Conservation (phyloP, 495 filamentous ascomycete genomes). For the Ramalina peruviana region DNA sequence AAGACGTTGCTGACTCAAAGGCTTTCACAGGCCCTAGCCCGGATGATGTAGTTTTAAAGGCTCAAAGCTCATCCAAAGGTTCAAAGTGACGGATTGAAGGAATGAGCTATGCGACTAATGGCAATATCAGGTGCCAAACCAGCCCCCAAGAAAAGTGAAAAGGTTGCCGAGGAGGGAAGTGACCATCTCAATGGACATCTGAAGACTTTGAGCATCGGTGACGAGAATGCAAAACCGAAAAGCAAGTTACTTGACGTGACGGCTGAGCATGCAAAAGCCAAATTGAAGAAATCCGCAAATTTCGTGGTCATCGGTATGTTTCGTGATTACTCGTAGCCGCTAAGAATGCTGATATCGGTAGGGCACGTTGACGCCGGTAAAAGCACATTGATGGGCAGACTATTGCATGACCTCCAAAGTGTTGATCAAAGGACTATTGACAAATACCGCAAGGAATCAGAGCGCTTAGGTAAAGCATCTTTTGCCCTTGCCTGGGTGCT, state of each 20-base stretch:
- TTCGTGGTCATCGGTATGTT: conserved; percentile 86
- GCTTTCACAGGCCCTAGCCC: conserved; percentile 85
- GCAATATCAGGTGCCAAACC: conserved; percentile 21
- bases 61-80: conserved; percentile 75
- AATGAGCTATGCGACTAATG: conserved; percentile 1
- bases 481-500: conserved; percentile 95
- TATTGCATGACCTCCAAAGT: conserved; percentile 80
- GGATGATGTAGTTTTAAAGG: conserved; percentile 77
- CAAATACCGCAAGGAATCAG: conserved; percentile 74
- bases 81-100: conserved; percentile 29
- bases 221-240: conserved; percentile 57
- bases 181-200: conserved; percentile 31
- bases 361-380: conserved; percentile 97
- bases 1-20: conserved; percentile 31
- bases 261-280: conserved; percentile 61
- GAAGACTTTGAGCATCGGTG: conserved; percentile 42
- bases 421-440: conserved; percentile 79
- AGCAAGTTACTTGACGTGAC: conserved; percentile 81
- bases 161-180: conserved; percentile 27
- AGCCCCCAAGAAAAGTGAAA: conserved; percentile 35
- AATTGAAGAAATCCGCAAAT: conserved; percentile 68
- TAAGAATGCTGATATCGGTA: conserved; percentile 18
- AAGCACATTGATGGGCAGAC: conserved; percentile 89
- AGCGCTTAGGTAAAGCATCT: conserved; percentile 83
- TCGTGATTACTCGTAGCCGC: neutral